These are phyloP conservation scores for Tremella yokohamensis DNA, from an alignment of 768 basidiomycete species.

Conservation along the genomic window DNA sequence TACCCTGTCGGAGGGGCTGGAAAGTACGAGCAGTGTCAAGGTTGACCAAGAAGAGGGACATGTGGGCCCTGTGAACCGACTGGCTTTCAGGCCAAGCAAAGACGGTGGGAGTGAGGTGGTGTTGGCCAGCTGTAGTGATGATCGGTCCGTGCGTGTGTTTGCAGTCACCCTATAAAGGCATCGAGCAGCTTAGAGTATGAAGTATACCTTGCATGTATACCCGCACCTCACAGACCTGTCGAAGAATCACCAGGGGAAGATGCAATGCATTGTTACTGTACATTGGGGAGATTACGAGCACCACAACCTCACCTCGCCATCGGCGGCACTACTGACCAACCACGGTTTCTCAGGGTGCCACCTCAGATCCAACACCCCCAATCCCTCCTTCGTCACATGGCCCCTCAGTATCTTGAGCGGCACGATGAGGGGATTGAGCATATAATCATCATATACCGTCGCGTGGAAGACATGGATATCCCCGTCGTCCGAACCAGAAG, in stretches of 20 bases:
- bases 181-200: too few relatives aligned
- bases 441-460: slow-evolving; percentile 87
- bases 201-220: too few relatives aligned
- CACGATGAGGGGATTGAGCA: slow-evolving; percentile 96
- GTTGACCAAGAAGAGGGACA: slow-evolving; percentile 55
- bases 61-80: slow-evolving; percentile 69
- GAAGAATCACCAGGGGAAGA: too few relatives aligned
- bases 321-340: slow-evolving; percentile 88
- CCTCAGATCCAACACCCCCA: slow-evolving; percentile 84
- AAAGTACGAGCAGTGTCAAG: slow-evolving; percentile 54
- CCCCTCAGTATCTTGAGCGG: slow-evolving; percentile 93
- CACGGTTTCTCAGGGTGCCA: slow-evolving; percentile 90
- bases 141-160: slow-evolving; percentile 80
- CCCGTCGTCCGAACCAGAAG: slow-evolving; percentile 94
- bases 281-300: slow-evolving; percentile 38
- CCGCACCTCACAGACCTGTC: too few relatives aligned
- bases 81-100: slow-evolving; percentile 67
- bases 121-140: slow-evolving; percentile 86
- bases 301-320: slow-evolving; percentile 85
- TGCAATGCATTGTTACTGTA: too few relatives aligned
- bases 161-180: slow-evolving; percentile 51
- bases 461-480: slow-evolving; percentile 96
- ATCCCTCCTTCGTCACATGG: slow-evolving; percentile 76
- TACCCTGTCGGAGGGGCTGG: slow-evolving; percentile 54
- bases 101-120: slow-evolving; percentile 43